These are phyloP conservation scores for Fusarium udum DNA, from an alignment of 2,329 filamentous ascomycete genomes.

Conservation along the genomic window DNA sequence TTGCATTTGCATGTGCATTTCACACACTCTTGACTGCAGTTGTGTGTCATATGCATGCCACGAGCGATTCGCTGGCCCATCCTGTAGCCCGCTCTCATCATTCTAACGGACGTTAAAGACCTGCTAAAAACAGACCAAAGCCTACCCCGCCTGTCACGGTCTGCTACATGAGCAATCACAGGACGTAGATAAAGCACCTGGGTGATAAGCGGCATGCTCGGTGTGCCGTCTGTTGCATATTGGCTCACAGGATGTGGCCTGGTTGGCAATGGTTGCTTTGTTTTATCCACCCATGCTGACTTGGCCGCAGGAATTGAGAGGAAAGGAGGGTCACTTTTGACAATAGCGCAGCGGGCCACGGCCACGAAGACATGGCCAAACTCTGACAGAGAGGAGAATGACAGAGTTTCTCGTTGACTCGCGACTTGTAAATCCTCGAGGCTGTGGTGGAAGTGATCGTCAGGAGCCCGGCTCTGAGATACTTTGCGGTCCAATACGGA, in stretches of 20 bases:
- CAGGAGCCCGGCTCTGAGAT: constrained; percentile 26
- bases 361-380: constrained; percentile 24
- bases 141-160: constrained; percentile 28
- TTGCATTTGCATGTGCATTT: constrained; percentile 9
- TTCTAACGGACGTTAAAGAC: constrained; percentile 15
- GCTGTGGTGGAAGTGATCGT: constrained; percentile 23
- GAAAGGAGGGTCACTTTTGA: constrained; percentile 27
- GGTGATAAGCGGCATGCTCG: constrained; percentile 37
- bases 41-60: constrained; percentile 26
- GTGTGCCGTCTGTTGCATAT: constrained; percentile 43
- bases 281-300: constrained; percentile 41
- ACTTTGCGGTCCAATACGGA: constrained; percentile 23
- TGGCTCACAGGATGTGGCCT: constrained; percentile 30
- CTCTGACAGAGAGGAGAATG: constrained; percentile 7
- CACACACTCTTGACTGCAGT: constrained; percentile 22
- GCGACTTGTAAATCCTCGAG: constrained; percentile 1
- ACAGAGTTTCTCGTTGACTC: constrained; percentile 21
- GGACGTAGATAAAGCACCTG: constrained; percentile 16
- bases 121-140: constrained; percentile 20
- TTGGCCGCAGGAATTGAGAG: constrained; percentile 33
- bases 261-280: constrained; percentile 38
- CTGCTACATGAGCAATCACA: constrained; percentile 37
- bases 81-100: constrained; percentile 22
- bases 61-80: constrained; percentile 37
- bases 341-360: constrained; percentile 30